phyloP scores from a whole-genome alignment of 768 basidiomycete genomes.

The Russula lepida region DNA sequence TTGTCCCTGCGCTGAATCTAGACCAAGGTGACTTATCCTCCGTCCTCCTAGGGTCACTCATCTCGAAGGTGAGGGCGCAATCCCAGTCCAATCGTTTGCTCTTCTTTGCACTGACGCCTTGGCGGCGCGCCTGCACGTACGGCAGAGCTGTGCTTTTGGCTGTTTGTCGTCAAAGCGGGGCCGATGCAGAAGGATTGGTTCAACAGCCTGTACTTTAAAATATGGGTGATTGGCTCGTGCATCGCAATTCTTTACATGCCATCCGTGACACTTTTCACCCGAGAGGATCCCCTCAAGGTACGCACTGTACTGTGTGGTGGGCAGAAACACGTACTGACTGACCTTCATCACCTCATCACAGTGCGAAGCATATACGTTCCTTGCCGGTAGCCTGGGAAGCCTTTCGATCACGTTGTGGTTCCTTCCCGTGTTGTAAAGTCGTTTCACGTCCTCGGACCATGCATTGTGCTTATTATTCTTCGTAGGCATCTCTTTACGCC shows the following conservation, averaged over 20 bases:
- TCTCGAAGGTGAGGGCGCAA: conserved; percentile 51
- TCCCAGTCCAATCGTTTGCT: background rate
- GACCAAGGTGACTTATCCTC: background rate
- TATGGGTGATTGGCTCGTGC: conserved; percentile 59
- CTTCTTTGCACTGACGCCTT: background rate
- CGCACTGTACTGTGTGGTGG: background rate
- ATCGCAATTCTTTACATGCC: conserved; percentile 61
- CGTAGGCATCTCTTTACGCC: conserved; percentile 55
- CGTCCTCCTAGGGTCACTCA: conserved; percentile 54
- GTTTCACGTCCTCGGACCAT: conserved; percentile 6
- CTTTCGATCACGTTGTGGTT: conserved; percentile 68
- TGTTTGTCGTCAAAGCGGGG: conserved; percentile 66
- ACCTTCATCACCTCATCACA: conserved; percentile 24
- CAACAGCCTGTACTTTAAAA: conserved; percentile 61
- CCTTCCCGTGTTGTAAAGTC: conserved; percentile 53
- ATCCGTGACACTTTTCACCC: conserved; percentile 55
- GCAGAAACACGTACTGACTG: background rate
- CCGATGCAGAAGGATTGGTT: conserved; percentile 63
- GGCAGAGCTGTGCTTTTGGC: conserved; percentile 79
- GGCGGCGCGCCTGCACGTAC: background rate
- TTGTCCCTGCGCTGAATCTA: background rate
- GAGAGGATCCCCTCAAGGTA: conserved; percentile 51
- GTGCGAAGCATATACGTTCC: conserved; percentile 63
- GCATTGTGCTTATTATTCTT: background rate
- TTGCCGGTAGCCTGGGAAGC: conserved; percentile 63